Percentiles rank a stretch among this genome's conserved stretches.
These are phyloP conservation scores for Rutstroemia sp. DNA, from an alignment of 2,329 filamentous ascomycete genomes.

Conservation along the genomic window DNA sequence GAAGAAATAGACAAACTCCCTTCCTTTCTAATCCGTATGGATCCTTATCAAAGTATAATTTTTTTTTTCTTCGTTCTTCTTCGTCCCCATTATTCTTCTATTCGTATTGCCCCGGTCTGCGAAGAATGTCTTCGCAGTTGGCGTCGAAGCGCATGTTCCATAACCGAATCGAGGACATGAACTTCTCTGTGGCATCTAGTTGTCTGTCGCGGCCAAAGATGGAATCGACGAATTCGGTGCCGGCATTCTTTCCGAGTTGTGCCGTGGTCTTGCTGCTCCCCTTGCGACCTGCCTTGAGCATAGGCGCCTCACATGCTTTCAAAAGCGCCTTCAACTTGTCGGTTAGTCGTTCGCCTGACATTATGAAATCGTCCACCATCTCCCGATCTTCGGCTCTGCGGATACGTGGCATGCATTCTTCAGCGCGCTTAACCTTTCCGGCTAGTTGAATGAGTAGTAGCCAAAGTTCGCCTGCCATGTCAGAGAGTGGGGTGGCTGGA, in stretches of 20 bases:
- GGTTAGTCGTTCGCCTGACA: constrained; percentile 79
- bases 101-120: constrained; percentile 38
- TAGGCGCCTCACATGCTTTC: constrained; percentile 86
- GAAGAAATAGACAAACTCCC: constrained; percentile 13
- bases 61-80: background rate
- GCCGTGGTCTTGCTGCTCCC: constrained; percentile 31
- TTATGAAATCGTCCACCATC: constrained; percentile 83
- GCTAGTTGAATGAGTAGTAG: constrained; percentile 87
- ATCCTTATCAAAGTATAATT: background rate
- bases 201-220: constrained; percentile 91
- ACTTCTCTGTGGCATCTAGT: constrained; percentile 80
- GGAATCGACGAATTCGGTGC: constrained; percentile 90
- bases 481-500: constrained; percentile 72
- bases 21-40: constrained; percentile 6
- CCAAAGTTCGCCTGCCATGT: constrained; percentile 93
- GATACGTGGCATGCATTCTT: constrained; percentile 68
- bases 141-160: constrained; percentile 94
- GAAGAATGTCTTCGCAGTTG: constrained; percentile 87
- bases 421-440: constrained; percentile 86
- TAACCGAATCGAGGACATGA: constrained; percentile 59
- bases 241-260: constrained; percentile 84
- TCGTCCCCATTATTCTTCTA: background rate
- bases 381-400: constrained; percentile 67
- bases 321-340: constrained; percentile 78
- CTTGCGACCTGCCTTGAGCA: constrained; percentile 80